A percentile compares a stretch with the other conserved stretches of the same genome.
These are phyloP conservation scores for Puccinia coronata DNA, from an alignment of 1,284 basidiomycete genomes.

Conservation along the genomic window DNA sequence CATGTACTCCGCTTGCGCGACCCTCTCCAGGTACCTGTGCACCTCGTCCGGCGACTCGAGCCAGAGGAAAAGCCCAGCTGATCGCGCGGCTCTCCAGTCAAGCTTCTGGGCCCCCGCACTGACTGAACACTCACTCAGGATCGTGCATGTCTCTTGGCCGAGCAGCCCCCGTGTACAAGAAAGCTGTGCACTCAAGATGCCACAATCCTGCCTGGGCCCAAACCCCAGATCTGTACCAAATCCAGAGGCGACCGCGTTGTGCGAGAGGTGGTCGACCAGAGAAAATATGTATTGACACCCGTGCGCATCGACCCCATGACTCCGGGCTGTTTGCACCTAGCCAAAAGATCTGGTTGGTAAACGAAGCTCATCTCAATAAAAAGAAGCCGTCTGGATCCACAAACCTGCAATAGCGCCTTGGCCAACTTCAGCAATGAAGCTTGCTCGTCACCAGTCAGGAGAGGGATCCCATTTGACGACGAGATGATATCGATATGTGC, in stretches of 20 bases:
- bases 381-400: not conserved
- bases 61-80: constrained; percentile 86
- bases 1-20: constrained; percentile 91
- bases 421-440: not conserved
- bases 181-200: constrained; percentile 35
- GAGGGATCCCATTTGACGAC: constrained; percentile 22
- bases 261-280: constrained; percentile 8
- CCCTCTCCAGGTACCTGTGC: constrained; percentile 77
- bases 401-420: constrained; percentile 24
- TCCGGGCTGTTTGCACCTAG: constrained; percentile 27
- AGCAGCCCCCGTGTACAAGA: constrained; percentile 25
- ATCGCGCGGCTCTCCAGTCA: constrained; percentile 77
- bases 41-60: constrained; percentile 72
- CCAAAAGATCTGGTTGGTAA: not conserved
- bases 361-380: not conserved
- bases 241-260: not conserved
- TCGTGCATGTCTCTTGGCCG: not conserved
- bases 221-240: constrained; percentile 14
- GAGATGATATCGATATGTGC: constrained; percentile 25
- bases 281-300: constrained; percentile 48
- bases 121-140: not conserved
- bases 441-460: constrained; percentile 30
- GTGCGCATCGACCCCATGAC: constrained; percentile 27
- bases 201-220: constrained; percentile 7
- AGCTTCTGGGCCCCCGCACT: constrained; percentile 13